Evolutionary conservation across 2,329 filamentous ascomycete genomes (phyloP), one percentile per base, ranked within the genome.

Genomic region (Coniella vitis): DNA sequence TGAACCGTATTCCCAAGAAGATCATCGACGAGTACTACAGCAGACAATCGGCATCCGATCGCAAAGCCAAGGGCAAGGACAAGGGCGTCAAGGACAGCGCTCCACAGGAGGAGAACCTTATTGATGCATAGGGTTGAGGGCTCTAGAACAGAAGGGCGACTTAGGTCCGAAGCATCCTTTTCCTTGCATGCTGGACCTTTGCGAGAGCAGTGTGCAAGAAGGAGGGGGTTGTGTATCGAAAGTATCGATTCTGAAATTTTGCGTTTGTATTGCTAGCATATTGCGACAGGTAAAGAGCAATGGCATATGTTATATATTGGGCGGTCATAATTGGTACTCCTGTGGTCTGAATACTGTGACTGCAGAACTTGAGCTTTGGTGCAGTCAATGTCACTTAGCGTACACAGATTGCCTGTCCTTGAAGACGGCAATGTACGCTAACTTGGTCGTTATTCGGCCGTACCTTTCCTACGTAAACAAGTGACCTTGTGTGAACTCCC

Each of bases 1-100:
- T 98, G 61, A 98, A 98, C 76, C 88, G 94, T 71, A 90, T 93
- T 63, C 87, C 87, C 52, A 81, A 82, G 73, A 89, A 90, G 74
- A 66, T 89, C 38, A 78, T 93, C 60, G 84, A 90, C 62, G 87
- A 91, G 67, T 93, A 82, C 73, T 93, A 91, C 69, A 81, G 84
- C 63, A 76, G 86, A 58, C 78, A 80, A 49, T 71, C 76, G 44
- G 45, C 45, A 13, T 76, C 76, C 60, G 77, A 82, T 54, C 69
- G 76, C 55, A 84, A 85, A 71, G 71, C 71, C 53, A 84, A 84
- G 72, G 74, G 71, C 55, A 78, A 81, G 68, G 67, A 70, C 57
- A 64, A 63, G 57, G 56, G 59, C 43, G 61, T 57, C 45, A 54
- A 60, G 43, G 61, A 62, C 52, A 61, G 58, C 43, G 56, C 58